Conservation (phyloP, 345 rosid species). For the Bretschneidera sinensis region DNA sequence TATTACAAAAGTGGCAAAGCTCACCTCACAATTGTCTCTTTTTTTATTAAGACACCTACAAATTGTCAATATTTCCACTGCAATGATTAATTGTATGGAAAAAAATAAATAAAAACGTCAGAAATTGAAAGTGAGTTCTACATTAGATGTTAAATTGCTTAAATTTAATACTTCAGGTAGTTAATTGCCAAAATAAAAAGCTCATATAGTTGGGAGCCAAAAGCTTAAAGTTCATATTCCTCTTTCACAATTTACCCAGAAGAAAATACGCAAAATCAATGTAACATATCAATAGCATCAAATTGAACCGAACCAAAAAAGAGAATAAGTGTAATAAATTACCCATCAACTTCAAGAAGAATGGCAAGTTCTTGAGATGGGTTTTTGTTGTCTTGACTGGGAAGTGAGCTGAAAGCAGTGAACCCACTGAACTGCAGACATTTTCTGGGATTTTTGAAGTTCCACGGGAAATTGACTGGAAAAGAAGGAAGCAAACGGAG, state of each 20-base stretch:
- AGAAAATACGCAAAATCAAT: not conserved
- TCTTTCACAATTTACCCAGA: not conserved
- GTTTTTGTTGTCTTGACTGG: slow-evolving; percentile 22
- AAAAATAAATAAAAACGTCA: too few relatives aligned
- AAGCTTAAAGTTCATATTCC: not conserved
- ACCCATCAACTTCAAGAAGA: slow-evolving; percentile 96
- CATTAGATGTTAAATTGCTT: too few relatives aligned
- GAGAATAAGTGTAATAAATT: slow-evolving; percentile 4
- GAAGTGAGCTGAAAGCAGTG: slow-evolving; percentile 36
- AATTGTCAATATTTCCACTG: too few relatives aligned
- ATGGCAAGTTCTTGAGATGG: slow-evolving; percentile 58
- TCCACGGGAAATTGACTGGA: slow-evolving; percentile 24
- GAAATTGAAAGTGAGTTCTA: too few relatives aligned
- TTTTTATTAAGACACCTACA: too few relatives aligned
- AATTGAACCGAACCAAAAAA: slow-evolving; percentile 3
- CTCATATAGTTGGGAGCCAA: not conserved
- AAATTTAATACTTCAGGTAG: too few relatives aligned
- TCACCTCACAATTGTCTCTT: too few relatives aligned
- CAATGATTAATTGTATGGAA: too few relatives aligned
- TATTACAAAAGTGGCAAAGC: too few relatives aligned
- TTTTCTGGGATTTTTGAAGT: slow-evolving; percentile 26
- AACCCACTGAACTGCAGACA: slow-evolving; percentile 24
- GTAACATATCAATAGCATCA: not conserved
- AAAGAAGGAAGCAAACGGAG: slow-evolving; percentile 18
- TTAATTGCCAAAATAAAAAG: not conserved